Conservation (phyloP, 257 asterid genomes). For the Capsicum pubescens region DNA sequence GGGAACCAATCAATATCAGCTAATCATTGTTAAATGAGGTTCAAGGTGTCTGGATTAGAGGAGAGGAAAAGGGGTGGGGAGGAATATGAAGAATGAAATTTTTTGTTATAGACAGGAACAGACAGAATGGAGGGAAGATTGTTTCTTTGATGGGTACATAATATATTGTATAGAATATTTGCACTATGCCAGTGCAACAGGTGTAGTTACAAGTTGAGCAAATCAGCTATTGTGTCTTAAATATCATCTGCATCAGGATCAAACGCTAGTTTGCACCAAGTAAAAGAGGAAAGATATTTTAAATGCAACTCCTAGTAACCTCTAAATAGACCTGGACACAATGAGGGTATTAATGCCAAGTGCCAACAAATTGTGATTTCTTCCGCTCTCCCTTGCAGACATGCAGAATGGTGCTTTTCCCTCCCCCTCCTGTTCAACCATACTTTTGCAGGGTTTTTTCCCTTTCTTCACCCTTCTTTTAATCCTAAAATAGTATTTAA, state of each 20-base stretch:
- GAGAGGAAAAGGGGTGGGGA: not conserved
- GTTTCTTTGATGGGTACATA: too few relatives aligned
- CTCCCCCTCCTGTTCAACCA: not conserved
- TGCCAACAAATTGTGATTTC: conserved; percentile 8
- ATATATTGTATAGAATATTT: too few relatives aligned
- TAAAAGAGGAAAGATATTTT: not conserved
- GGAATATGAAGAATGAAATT: not conserved
- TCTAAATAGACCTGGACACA: not conserved
- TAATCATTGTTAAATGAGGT: not conserved
- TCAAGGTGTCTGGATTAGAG: not conserved
- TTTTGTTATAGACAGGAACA: not conserved
- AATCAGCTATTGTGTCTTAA: too few relatives aligned
- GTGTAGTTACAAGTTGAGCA: too few relatives aligned
- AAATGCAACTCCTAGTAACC: not conserved
- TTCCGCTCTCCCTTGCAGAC: conserved; percentile 6
- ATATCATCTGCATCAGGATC: too few relatives aligned
- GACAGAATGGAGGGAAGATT: not conserved
- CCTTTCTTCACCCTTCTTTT: not conserved
- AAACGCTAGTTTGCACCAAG: too few relatives aligned
- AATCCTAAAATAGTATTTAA: not conserved
- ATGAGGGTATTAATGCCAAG: not conserved
- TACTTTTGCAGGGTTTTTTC: not conserved
- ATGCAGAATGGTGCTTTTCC: not conserved
- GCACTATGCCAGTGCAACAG: too few relatives aligned
- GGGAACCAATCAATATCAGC: not conserved